A percentile compares a stretch with the other conserved stretches of the same genome.
Conservation (phyloP, 2,329 filamentous ascomycete species). For the Sarocladium kiliense region DNA sequence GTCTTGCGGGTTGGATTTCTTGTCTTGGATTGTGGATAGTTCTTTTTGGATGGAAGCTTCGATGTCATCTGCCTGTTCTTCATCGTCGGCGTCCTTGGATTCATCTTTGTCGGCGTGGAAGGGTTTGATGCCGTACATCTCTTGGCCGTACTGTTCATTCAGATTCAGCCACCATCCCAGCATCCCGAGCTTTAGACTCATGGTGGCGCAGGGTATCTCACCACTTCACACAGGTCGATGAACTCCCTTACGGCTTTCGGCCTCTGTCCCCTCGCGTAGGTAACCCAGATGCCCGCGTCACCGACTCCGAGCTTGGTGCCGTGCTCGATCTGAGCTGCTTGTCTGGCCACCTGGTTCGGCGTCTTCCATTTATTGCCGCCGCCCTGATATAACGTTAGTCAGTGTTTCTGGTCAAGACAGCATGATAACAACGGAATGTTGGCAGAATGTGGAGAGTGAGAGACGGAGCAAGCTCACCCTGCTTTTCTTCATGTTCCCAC, state of each 20-base stretch:
- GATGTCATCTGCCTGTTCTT: conserved; percentile 56
- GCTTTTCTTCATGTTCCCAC: conserved; percentile 31
- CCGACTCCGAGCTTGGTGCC: conserved; percentile 56
- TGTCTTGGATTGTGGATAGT: conserved; percentile 54
- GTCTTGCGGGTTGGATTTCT: conserved; percentile 32
- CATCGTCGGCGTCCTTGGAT: conserved; percentile 31
- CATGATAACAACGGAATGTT: too few relatives aligned
- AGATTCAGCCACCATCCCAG: background rate
- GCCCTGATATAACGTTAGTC: background rate
- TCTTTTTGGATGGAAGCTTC: conserved; percentile 69
- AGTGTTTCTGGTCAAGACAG: too few relatives aligned
- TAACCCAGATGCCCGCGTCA: conserved; percentile 72
- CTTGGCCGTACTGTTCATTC: conserved; percentile 55
- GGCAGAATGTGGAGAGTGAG: too few relatives aligned
- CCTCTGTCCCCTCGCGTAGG: conserved; percentile 68
- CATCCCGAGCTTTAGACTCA: background rate
- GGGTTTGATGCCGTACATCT: conserved; percentile 47
- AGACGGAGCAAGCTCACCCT: conserved; percentile 26
- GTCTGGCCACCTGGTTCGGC: conserved; percentile 49
- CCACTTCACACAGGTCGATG: conserved; percentile 60
- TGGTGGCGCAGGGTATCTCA: conserved; percentile 27
- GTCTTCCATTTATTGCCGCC: conserved; percentile 54
- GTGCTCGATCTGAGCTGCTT: conserved; percentile 33
- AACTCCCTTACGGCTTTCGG: conserved; percentile 65
- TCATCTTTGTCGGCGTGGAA: conserved; percentile 21